These are phyloP conservation scores for Pistacia vera DNA, from an alignment of 345 rosid genomes.

Conservation along the genomic window DNA sequence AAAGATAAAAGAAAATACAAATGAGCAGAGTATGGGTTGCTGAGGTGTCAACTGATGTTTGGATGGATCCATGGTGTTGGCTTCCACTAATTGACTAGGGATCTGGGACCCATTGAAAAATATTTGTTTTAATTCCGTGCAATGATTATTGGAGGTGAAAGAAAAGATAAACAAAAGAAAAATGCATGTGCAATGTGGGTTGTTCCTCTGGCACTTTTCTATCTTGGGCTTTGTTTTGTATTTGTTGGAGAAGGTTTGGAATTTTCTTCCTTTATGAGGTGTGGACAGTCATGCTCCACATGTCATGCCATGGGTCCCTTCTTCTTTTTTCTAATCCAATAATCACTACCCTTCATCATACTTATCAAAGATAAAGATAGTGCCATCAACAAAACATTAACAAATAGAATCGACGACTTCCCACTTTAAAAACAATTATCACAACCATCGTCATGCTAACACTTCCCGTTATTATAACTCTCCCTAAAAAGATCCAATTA, in stretches of 20 bases:
- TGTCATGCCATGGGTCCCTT: slow-evolving; percentile 31
- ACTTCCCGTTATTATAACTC: neutral
- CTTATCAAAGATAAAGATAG: slow-evolving; percentile 17
- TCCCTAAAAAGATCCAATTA: neutral
- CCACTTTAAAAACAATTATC: slow-evolving; percentile 13
- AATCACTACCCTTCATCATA: slow-evolving; percentile 12
- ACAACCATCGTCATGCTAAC: slow-evolving; percentile 1
- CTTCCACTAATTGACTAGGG: slow-evolving; percentile 35
- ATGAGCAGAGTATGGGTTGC: neutral
- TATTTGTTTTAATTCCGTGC: slow-evolving; percentile 39
- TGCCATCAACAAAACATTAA: slow-evolving; percentile 9
- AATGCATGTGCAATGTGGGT: slow-evolving; percentile 53
- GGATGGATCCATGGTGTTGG: slow-evolving; percentile 33
- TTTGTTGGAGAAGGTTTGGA: slow-evolving; percentile 34
- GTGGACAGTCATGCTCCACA: slow-evolving; percentile 44
- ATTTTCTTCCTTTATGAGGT: slow-evolving; percentile 29
- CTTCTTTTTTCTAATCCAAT: slow-evolving; percentile 4
- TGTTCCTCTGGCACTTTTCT: slow-evolving; percentile 35
- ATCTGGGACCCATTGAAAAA: slow-evolving; percentile 21
- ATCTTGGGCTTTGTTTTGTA: slow-evolving; percentile 29
- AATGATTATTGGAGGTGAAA: slow-evolving; percentile 46
- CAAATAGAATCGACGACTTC: neutral
- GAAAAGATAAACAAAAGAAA: slow-evolving; percentile 25
- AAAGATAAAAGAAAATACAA: neutral
- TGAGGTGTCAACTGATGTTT: slow-evolving; percentile 23